Percentiles rank a stretch among this genome's conserved stretches.
These are phyloP conservation scores for Lactarius pseudohatsudake DNA, from an alignment of 768 basidiomycete genomes.

Conservation along the genomic window DNA sequence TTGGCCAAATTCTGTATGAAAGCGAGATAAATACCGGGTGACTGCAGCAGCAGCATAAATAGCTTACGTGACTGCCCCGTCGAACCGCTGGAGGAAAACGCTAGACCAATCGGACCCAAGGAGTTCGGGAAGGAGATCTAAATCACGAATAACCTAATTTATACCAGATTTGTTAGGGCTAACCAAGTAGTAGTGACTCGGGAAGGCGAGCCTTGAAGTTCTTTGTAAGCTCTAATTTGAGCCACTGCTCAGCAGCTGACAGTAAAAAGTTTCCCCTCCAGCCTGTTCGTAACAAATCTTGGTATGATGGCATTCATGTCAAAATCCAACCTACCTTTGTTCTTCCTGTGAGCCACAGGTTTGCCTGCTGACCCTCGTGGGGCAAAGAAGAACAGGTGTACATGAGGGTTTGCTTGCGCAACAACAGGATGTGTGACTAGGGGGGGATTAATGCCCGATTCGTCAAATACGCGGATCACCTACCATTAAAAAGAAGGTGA, in stretches of 20 bases:
- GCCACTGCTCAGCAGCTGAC: slow-evolving; percentile 90
- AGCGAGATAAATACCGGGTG: slow-evolving; percentile 1
- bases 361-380: slow-evolving; percentile 85
- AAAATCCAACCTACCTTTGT: slow-evolving; percentile 58
- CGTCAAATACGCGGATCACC: not conserved
- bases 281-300: slow-evolving; percentile 42
- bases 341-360: slow-evolving; percentile 92
- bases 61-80: slow-evolving; percentile 81
- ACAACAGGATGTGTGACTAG: slow-evolving; percentile 90
- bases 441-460: slow-evolving; percentile 2
- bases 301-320: not conserved
- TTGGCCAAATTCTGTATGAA: slow-evolving; percentile 71
- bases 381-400: slow-evolving; percentile 94
- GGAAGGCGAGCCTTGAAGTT: slow-evolving; percentile 71
- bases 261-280: slow-evolving; percentile 96
- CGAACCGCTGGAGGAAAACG: slow-evolving; percentile 93
- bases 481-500: slow-evolving; percentile 88
- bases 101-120: slow-evolving; percentile 96
- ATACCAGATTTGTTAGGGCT: slow-evolving; percentile 13
- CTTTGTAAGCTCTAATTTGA: slow-evolving; percentile 94
- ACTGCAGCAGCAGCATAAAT: not conserved
- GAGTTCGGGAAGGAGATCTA: slow-evolving; percentile 91
- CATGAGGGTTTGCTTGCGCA: slow-evolving; percentile 89
- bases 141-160: slow-evolving; percentile 82
- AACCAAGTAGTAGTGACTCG: slow-evolving; percentile 12